Conservation (phyloP, 2,329 filamentous ascomycete genomes). For the Pseudopyrenochaeta lycopersici region DNA sequence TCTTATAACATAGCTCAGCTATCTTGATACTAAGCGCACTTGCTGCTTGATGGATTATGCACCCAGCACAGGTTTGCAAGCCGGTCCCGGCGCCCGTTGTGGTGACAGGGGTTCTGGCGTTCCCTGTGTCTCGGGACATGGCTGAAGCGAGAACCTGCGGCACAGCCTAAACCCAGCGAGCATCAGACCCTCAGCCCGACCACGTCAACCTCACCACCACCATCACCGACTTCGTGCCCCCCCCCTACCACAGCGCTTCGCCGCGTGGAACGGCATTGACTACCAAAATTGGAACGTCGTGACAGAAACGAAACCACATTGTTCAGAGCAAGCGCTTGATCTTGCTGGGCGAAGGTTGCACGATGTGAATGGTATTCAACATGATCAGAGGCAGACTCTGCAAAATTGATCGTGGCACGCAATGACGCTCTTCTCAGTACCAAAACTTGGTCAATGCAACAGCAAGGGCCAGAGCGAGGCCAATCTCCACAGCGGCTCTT, state of each 20-base stretch:
- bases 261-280: constrained; percentile 18
- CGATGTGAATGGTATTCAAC: constrained; percentile 1
- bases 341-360: constrained; percentile 14
- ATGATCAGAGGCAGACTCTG: not conserved
- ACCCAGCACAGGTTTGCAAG: constrained; percentile 5
- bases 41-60: constrained; percentile 20
- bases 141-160: constrained; percentile 40
- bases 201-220: constrained; percentile 33
- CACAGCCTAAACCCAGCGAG: constrained; percentile 37
- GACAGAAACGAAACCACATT: constrained; percentile 38
- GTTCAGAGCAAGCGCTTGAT: constrained; percentile 29
- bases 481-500: constrained; percentile 32
- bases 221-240: constrained; percentile 20
- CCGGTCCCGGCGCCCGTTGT: constrained; percentile 16
- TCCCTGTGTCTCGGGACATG: constrained; percentile 31
- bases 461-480: constrained; percentile 17
- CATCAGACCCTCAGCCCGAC: constrained; percentile 39
- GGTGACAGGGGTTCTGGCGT: constrained; percentile 32
- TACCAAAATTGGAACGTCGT: constrained; percentile 18
- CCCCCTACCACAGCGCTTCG: constrained; percentile 19
- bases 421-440: constrained; percentile 14
- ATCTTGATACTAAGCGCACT: constrained; percentile 13
- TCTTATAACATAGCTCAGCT: constrained; percentile 14
- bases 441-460: constrained; percentile 5
- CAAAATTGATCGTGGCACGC: not conserved